Percentiles rank a stretch among this genome's conserved stretches.
phyloP scores from a whole-genome alignment of 2,329 filamentous ascomycete genomes.

The Canariomyces notabilis region DNA sequence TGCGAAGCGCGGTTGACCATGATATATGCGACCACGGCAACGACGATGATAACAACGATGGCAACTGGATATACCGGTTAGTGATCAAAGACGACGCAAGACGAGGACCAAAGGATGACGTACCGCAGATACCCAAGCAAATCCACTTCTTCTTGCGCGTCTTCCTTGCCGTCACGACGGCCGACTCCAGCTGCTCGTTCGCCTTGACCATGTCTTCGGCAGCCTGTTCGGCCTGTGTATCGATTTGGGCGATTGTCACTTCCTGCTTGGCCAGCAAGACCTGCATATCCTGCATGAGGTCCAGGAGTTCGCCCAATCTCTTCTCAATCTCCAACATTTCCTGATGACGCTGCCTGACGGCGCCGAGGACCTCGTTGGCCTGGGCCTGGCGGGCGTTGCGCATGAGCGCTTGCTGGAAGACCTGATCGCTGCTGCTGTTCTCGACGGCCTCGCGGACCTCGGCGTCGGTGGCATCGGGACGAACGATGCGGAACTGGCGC shows the following conservation, averaged over 20 bases:
- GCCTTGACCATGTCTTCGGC: slow-evolving; percentile 79
- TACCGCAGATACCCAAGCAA: slow-evolving; percentile 71
- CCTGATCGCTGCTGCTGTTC: slow-evolving; percentile 68
- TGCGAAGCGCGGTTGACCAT: slow-evolving; percentile 34
- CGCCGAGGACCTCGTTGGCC: slow-evolving; percentile 70
- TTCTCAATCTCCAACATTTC: slow-evolving; percentile 89
- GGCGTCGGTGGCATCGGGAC: slow-evolving; percentile 70
- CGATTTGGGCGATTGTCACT: slow-evolving; percentile 71
- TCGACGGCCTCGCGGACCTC: slow-evolving; percentile 77
- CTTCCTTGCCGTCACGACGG: slow-evolving; percentile 73
- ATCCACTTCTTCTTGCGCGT: slow-evolving; percentile 96
- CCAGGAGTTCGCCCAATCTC: slow-evolving; percentile 80
- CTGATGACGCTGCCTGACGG: slow-evolving; percentile 76
- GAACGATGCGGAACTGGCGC: slow-evolving; percentile 85
- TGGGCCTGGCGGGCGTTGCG: slow-evolving; percentile 76
- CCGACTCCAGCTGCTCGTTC: slow-evolving; percentile 76
- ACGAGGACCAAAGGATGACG: slow-evolving; percentile 26
- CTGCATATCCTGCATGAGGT: slow-evolving; percentile 88
- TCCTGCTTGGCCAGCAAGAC: slow-evolving; percentile 83
- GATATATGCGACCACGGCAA: slow-evolving; percentile 47
- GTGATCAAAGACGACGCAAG: background rate
- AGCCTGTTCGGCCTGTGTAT: slow-evolving; percentile 81
- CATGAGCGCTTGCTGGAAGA: slow-evolving; percentile 84
- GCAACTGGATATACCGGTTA: slow-evolving; percentile 35
- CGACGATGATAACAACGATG: slow-evolving; percentile 49